A percentile compares a stretch with the other conserved stretches of the same genome.
These are phyloP conservation scores for Vitis cinerea DNA, from an alignment of 164 flowering plant species.

Conservation along the genomic window DNA sequence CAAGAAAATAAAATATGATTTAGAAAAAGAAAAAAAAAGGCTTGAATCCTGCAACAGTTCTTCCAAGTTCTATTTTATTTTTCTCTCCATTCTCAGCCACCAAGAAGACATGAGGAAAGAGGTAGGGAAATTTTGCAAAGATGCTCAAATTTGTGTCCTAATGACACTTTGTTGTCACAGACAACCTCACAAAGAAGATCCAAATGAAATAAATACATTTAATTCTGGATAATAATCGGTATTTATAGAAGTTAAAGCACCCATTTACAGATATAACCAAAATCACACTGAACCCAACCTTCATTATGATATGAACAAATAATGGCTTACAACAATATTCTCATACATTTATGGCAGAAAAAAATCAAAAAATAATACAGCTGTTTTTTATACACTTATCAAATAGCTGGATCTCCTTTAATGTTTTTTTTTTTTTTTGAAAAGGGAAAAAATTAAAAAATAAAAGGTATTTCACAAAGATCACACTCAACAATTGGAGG, in stretches of 20 bases:
- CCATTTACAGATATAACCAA: no score
- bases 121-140: no score
- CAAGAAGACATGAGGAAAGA: no score
- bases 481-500: conserved; percentile 14
- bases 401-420: conserved; percentile 55
- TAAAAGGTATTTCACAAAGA: conserved; percentile 18
- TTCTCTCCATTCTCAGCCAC: no score
- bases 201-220: neutral
- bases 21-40: no score
- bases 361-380: conserved; percentile 34
- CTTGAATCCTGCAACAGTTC: no score
- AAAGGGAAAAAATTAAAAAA: conserved; percentile 5
- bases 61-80: no score
- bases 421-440: conserved; percentile 3
- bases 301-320: conserved; percentile 36
- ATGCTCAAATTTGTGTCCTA: no score
- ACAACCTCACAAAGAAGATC: neutral
- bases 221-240: no score
- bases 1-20: no score
- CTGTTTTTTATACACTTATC: conserved; percentile 79
- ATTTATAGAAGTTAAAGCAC: no score
- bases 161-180: no score
- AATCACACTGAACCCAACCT: conserved; percentile 28
- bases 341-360: conserved; percentile 21
- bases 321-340: conserved; percentile 27